These are phyloP conservation scores for Carex myosuroides DNA, from an alignment of 176 grass and related monocot genomes.

Conservation along the genomic window DNA sequence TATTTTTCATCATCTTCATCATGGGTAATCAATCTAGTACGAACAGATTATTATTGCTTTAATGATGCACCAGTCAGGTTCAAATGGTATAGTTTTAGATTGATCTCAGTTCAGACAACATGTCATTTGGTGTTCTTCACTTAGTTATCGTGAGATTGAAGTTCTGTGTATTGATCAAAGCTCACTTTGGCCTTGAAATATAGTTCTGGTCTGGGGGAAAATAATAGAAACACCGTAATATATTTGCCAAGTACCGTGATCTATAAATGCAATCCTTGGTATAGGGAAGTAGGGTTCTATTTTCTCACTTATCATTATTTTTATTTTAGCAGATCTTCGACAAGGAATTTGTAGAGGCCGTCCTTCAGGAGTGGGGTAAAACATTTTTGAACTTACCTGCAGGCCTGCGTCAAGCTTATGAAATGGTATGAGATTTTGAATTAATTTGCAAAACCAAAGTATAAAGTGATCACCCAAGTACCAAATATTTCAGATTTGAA, in stretches of 20 bases:
- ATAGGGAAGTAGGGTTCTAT: background rate
- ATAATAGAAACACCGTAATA: background rate
- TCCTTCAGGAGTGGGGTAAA: conserved; percentile 97
- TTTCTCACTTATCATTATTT: conserved; percentile 21
- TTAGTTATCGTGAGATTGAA: background rate
- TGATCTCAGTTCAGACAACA: background rate
- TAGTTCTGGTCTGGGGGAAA: background rate
- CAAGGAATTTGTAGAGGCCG: conserved; percentile 89
- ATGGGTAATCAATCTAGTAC: background rate
- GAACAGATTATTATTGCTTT: background rate
- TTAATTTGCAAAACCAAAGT: background rate
- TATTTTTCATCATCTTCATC: background rate
- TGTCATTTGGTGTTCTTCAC: background rate
- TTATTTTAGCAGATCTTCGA: conserved; percentile 65
- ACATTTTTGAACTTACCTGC: conserved; percentile 76
- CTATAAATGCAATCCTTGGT: background rate
- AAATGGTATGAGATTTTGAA: conserved; percentile 51
- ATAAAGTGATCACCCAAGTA: background rate
- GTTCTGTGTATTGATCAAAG: background rate
- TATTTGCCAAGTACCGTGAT: background rate
- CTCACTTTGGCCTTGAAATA: background rate
- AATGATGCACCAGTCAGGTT: background rate
- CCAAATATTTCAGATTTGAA: background rate
- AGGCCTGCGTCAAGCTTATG: conserved; percentile 82
- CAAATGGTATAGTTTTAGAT: background rate